A percentile compares a stretch with the other conserved stretches of the same genome.
Conservation (phyloP, 805 yeast genomes). For the Candida sanyiensis region DNA sequence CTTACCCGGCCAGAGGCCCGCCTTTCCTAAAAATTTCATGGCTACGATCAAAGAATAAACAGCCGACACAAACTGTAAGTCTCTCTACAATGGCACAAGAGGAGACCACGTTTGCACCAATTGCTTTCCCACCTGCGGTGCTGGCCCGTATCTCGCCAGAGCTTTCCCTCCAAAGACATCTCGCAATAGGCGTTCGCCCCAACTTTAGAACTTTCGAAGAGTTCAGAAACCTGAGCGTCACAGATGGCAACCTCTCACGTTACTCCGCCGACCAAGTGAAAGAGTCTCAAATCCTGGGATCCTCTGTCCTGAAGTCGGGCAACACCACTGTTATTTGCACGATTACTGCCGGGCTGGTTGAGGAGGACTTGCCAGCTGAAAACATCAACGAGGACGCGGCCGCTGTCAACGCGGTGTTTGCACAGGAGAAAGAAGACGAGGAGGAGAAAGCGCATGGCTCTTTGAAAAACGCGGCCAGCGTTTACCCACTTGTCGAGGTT, state of each 20-base stretch:
- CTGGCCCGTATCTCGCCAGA: slow-evolving; percentile 85
- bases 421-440: slow-evolving; percentile 30
- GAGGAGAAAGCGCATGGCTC: slow-evolving; percentile 22
- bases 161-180: slow-evolving; percentile 69
- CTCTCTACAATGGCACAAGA: slow-evolving; percentile 8
- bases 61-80: slow-evolving; percentile 1
- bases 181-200: slow-evolving; percentile 73
- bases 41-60: neutral
- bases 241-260: slow-evolving; percentile 35
- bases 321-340: slow-evolving; percentile 69
- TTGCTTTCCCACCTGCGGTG: slow-evolving; percentile 74
- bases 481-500: slow-evolving; percentile 73
- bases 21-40: neutral
- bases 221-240: slow-evolving; percentile 51
- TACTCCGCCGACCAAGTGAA: slow-evolving; percentile 28
- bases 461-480: slow-evolving; percentile 32
- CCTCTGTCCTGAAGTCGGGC: slow-evolving; percentile 65
- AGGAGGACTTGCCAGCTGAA: slow-evolving; percentile 41
- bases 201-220: slow-evolving; percentile 65
- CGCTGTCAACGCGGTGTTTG: slow-evolving; percentile 27
- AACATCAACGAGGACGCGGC: slow-evolving; percentile 36
- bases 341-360: slow-evolving; percentile 61
- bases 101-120: slow-evolving; percentile 27
- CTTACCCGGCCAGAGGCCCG: slow-evolving; percentile 2
- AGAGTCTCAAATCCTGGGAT: slow-evolving; percentile 47